Base-by-base conservation (phyloP, 2,329 filamentous ascomycete genomes). In the Lithohypha guttulata region DNA sequence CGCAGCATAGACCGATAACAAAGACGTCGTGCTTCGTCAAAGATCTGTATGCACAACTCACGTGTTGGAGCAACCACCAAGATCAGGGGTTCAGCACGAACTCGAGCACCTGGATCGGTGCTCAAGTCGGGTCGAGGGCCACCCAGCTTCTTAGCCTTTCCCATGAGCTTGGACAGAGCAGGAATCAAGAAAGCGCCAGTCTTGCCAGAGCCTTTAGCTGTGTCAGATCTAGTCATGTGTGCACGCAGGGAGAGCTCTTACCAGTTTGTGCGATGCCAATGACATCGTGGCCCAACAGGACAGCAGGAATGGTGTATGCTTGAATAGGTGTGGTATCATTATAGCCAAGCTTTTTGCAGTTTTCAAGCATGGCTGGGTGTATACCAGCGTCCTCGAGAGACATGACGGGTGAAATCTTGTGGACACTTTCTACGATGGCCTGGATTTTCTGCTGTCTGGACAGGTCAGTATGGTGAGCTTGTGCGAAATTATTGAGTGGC, bases 1-100 rank as follows among this genome's bases (percentile, higher is more conserved):
- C 91, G 85, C 42, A 98, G 71, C 84, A 93, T 94, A 3, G 84
- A 86, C 1, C 91, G 79, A 54, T 98, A 98, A 58, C 86, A 95
- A 34, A 96, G 76, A 51, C 89, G 85, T 46, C 91, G 81, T 18
- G 84, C 79, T 58, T 96, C 89, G 47, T 94, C 85, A 62, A 94
- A 96, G 50, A 96, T 94, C 56, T 98, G 91, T 2, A 86, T 81
- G 0, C 86, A 85, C 4, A 98, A 65, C 67, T 98, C 91, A 23
- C 91, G 82, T 39, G 83, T 91, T 1, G 91, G 91, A 8, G 76
- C 80, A 15, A 98, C 72, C 39, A 98, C 71, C 19, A 96, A 67
- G 0, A 96, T 82, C 5, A 98, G 63, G 3, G 91, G 91, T 66
- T 96, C 87, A 6, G 86, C 89, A 29, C 75, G 74, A 26, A 83